Percentiles rank a stretch among this genome's conserved stretches.
phyloP scores from a whole-genome alignment of 176 grass and related monocot species.

The Lolium rigidum region DNA sequence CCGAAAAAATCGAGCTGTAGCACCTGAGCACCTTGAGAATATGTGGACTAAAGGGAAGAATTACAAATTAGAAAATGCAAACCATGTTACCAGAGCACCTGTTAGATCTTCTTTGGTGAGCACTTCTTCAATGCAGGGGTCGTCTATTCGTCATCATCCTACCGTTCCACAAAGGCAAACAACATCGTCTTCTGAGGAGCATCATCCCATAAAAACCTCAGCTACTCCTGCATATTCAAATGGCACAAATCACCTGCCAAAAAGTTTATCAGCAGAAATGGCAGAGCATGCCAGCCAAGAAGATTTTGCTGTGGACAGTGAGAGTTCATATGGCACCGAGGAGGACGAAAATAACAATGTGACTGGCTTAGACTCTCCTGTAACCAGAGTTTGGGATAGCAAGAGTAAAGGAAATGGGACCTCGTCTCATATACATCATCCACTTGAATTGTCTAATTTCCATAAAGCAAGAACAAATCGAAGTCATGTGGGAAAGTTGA shows the following conservation, averaged over 20 bases:
- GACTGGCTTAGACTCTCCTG: slow-evolving; percentile 92
- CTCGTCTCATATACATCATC: slow-evolving; percentile 84
- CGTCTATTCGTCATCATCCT: slow-evolving; percentile 29
- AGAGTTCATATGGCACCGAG: slow-evolving; percentile 71
- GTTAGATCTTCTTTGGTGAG: slow-evolving; percentile 40
- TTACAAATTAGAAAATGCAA: slow-evolving; percentile 72
- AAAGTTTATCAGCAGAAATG: slow-evolving; percentile 50
- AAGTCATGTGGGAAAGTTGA: slow-evolving; percentile 63
- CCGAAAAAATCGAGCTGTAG: slow-evolving; percentile 61
- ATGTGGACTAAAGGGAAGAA: slow-evolving; percentile 96
- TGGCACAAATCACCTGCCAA: slow-evolving; percentile 38
- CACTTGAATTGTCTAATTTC: slow-evolving; percentile 78
- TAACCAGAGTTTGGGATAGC: slow-evolving; percentile 98
- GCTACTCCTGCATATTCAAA: slow-evolving; percentile 50
- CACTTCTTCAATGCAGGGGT: slow-evolving; percentile 38
- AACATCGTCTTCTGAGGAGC: slow-evolving; percentile 19
- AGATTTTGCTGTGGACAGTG: slow-evolving; percentile 66
- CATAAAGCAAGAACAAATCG: slow-evolving; percentile 67
- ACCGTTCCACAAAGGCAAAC: slow-evolving; percentile 40
- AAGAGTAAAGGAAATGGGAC: slow-evolving; percentile 82
- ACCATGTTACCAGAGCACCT: slow-evolving; percentile 49
- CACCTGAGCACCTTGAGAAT: slow-evolving; percentile 93
- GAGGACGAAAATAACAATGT: slow-evolving; percentile 79
- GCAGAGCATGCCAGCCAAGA: slow-evolving; percentile 52
- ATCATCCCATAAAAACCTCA: slow-evolving; percentile 41